Evolutionary conservation across 257 asterid genomes (phyloP).

Genomic region (Leptodermis oblonga): DNA sequence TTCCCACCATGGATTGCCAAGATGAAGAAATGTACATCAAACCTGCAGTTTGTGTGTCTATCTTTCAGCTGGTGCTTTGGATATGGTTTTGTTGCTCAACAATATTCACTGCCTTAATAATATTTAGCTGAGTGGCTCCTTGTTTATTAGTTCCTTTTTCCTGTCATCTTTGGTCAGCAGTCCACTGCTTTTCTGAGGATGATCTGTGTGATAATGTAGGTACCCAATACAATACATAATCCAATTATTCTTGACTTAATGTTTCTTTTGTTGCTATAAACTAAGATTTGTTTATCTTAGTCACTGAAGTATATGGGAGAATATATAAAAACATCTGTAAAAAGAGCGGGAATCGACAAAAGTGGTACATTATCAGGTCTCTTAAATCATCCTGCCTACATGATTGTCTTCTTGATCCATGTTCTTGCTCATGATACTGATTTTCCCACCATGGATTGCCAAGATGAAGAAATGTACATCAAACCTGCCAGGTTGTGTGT

Average conservation of each 20-base stretch:
- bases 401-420: slow-evolving; percentile 68
- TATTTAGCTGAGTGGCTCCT: neutral
- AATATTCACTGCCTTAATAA: neutral
- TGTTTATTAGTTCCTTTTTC: slow-evolving; percentile 3
- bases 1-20: slow-evolving; percentile 59
- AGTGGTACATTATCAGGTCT: slow-evolving; percentile 32
- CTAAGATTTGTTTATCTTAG: slow-evolving; percentile 30
- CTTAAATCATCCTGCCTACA: slow-evolving; percentile 56
- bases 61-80: slow-evolving; percentile 7
- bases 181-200: slow-evolving; percentile 52
- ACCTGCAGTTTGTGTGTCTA: slow-evolving; percentile 50
- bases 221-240: slow-evolving; percentile 13
- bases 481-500: slow-evolving; percentile 55
- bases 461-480: slow-evolving; percentile 44
- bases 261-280: slow-evolving; percentile 12
- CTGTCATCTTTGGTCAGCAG: slow-evolving; percentile 42
- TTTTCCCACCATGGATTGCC: slow-evolving; percentile 61
- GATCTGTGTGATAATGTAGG: slow-evolving; percentile 60
- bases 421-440: slow-evolving; percentile 66
- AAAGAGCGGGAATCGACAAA: slow-evolving; percentile 43
- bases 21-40: slow-evolving; percentile 45
- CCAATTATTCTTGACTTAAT: slow-evolving; percentile 17
- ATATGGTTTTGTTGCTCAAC: neutral
- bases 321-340: slow-evolving; percentile 39
- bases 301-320: slow-evolving; percentile 57